Evolutionary conservation across 768 basidiomycete genomes (phyloP).

Genomic region (Suillus occidentalis): DNA sequence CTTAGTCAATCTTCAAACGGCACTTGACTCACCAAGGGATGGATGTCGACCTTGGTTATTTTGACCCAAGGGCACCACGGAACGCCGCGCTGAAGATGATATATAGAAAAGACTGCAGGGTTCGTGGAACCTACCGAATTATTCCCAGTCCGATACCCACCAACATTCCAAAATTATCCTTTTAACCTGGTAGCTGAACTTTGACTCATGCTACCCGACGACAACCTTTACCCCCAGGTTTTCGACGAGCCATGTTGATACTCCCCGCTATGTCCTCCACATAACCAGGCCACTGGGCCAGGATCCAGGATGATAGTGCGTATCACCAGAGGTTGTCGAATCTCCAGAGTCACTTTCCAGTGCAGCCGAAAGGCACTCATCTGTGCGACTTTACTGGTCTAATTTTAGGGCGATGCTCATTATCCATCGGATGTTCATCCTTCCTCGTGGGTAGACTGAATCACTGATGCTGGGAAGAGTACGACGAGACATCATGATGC

Average conservation of each 20-base stretch:
- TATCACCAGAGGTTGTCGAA: constrained; percentile 56
- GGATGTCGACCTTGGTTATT: not conserved
- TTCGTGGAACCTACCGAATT: not conserved
- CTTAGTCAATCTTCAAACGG: not conserved
- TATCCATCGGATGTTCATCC: not conserved
- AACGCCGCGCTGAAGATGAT: not conserved
- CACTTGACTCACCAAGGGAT: not conserved
- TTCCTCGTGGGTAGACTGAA: not conserved
- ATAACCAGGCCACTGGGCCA: constrained; percentile 16
- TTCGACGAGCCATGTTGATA: constrained; percentile 49
- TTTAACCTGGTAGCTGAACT: not conserved
- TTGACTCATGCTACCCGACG: not conserved
- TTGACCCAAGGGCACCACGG: not conserved
- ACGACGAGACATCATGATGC: not conserved
- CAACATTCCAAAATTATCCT: not conserved
- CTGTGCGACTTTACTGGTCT: constrained; percentile 17
- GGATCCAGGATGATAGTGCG: constrained; percentile 41
- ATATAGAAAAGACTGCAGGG: not conserved
- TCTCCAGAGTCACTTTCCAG: constrained; percentile 51
- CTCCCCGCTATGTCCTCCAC: constrained; percentile 47
- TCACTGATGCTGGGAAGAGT: not conserved
- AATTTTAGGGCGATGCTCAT: not conserved
- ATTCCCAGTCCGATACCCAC: not conserved
- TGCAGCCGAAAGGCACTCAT: constrained; percentile 41
- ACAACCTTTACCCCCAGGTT: not conserved